phyloP scores from a whole-genome alignment of 2,329 filamentous ascomycete genomes.

The Cladosporium sp. region DNA sequence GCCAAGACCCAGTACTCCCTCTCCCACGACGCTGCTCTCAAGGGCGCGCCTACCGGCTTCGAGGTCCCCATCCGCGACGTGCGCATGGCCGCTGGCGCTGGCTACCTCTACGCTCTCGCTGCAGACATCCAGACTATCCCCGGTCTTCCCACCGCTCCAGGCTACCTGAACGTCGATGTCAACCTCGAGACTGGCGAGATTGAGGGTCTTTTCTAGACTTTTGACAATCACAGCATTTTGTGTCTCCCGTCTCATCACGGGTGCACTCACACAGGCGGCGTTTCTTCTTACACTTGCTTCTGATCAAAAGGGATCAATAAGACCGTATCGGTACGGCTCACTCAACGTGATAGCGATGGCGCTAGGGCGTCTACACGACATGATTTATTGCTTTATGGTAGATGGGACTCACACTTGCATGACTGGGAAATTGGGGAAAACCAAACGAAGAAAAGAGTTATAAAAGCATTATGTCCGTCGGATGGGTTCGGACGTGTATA shows the following conservation, averaged over 20 bases:
- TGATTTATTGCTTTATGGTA: neutral
- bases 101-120: slow-evolving; percentile 90
- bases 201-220: slow-evolving; percentile 73
- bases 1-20: slow-evolving; percentile 98
- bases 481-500: too few species aligned
- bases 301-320: neutral
- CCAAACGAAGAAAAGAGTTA: too few species aligned
- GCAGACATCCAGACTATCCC: slow-evolving; percentile 99
- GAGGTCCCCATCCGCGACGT: slow-evolving; percentile 93
- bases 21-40: slow-evolving; percentile 85
- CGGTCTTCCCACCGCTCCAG: slow-evolving; percentile 87
- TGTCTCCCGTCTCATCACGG: slow-evolving; percentile 13
- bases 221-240: neutral
- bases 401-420: too few species aligned
- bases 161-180: slow-evolving; percentile 88
- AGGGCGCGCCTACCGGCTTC: slow-evolving; percentile 92
- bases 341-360: slow-evolving; percentile 9
- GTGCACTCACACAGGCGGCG: slow-evolving; percentile 2
- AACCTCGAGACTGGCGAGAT: slow-evolving; percentile 51
- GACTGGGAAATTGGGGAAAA: too few species aligned
- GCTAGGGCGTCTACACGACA: neutral
- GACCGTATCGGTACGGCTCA: slow-evolving; percentile 1
- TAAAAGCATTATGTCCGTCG: too few species aligned
- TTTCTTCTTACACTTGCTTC: neutral
- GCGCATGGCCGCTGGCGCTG: slow-evolving; percentile 86